phyloP scores from a whole-genome alignment of 2,329 filamentous ascomycete genomes.

The Diaporthe destruens region DNA sequence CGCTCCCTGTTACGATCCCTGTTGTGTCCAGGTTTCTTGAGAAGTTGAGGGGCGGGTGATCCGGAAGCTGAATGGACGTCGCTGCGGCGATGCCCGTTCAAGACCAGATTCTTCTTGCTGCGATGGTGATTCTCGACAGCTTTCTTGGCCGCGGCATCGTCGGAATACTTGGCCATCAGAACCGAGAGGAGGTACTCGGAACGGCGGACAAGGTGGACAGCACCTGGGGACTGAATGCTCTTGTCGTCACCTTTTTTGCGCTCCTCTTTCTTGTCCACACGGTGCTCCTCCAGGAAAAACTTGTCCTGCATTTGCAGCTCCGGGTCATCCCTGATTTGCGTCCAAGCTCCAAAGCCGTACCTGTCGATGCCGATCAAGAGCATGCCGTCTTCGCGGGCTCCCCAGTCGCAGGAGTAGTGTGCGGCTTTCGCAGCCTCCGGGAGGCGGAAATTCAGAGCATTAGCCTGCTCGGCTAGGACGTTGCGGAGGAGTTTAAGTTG shows the following conservation, averaged over 20 bases:
- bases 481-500: conserved; percentile 88
- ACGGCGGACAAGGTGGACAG: conserved; percentile 93
- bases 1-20: conserved; percentile 63
- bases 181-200: conserved; percentile 97
- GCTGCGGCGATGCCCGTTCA: conserved; percentile 71
- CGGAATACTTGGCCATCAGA: conserved; percentile 85
- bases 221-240: conserved; percentile 92
- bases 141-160: conserved; percentile 80
- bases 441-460: conserved; percentile 86
- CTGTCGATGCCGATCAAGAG: conserved; percentile 91
- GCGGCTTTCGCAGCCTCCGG: conserved; percentile 93
- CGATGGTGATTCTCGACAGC: conserved; percentile 93
- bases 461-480: conserved; percentile 73
- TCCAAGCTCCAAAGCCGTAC: conserved; percentile 96
- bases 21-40: conserved; percentile 61
- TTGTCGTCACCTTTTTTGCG: conserved; percentile 83
- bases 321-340: conserved; percentile 89
- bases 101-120: conserved; percentile 84
- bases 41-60: conserved; percentile 74
- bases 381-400: conserved; percentile 95
- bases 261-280: conserved; percentile 98
- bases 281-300: conserved; percentile 96
- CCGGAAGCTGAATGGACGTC: conserved; percentile 73
- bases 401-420: conserved; percentile 93
- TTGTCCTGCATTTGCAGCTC: conserved; percentile 90